Base-by-base conservation (phyloP, 2,329 filamentous ascomycete genomes). In the Fusarium abutilonis region DNA sequence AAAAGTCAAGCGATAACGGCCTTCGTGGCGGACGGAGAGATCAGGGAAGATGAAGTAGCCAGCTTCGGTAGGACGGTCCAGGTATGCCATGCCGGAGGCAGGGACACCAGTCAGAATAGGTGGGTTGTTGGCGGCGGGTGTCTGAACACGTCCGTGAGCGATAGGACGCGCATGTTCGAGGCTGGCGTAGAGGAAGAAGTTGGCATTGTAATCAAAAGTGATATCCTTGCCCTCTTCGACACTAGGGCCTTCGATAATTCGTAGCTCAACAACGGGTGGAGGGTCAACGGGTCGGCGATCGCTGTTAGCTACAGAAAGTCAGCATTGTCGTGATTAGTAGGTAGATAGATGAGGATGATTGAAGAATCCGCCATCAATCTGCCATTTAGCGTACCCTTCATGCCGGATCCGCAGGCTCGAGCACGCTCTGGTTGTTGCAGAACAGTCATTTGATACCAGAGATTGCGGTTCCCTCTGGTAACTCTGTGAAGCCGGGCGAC, bases 21-120 rank as follows among this genome's bases (percentile, higher is more conserved):
- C 95, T 77, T 99, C 95, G 72, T 99, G 94, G 53, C 95, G 89
- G 43, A 99, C 94, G 0, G 94, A 97, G 26, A 98, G 82, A 76
- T 99, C 95, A 4, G 95, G 95, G 75, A 99, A 99, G 75, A 99
- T 91, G 77, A 99, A 99, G 77, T 98, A 99, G 51, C 93, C 95
- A 38, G 86, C 86, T 67, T 87, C 85, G 35, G 79, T 77, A 3
- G 95, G 95, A 40, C 94, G 90, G 74, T 98, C 94, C 46, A 99
- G 84, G 73, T 98, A 97, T 21, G 94, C 93, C 85, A 97, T 96
- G 55, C 94, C 95, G 15, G 94, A 95, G 13, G 97, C 94, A 1
- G 93, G 93, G 69, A 96, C 94, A 64, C 95, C 95, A 0, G 94
- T 98, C 67, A 99, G 80, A 21, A 98, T 93, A 0, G 95, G 91